phyloP scores from a whole-genome alignment of 2,329 filamentous ascomycete genomes.

The Blumeria graminis region DNA sequence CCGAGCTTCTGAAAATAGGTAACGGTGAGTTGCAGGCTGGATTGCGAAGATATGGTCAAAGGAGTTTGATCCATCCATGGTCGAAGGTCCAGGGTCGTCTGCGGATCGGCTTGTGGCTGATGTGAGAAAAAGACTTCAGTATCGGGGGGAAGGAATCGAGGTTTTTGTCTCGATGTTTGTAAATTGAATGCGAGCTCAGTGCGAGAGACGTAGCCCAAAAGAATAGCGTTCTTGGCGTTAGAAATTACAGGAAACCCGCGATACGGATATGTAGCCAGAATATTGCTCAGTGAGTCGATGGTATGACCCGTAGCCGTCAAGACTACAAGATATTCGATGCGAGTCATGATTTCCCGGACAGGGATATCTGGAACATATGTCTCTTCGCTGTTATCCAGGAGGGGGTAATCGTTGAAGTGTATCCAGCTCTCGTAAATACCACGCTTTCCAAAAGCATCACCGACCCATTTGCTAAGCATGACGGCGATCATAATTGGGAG shows the following conservation, averaged over 20 bases:
- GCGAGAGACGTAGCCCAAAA: slow-evolving; percentile 79
- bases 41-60: slow-evolving; percentile 59
- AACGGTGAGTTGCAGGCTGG: slow-evolving; percentile 61
- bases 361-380: slow-evolving; percentile 76
- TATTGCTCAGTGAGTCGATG: slow-evolving; percentile 49
- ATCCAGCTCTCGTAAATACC: slow-evolving; percentile 99
- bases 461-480: slow-evolving; percentile 96
- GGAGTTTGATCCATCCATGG: slow-evolving; percentile 99
- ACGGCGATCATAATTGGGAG: slow-evolving; percentile 97
- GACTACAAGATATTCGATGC: slow-evolving; percentile 33
- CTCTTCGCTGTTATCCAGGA: slow-evolving; percentile 77
- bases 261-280: slow-evolving; percentile 57
- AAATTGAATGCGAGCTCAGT: slow-evolving; percentile 72
- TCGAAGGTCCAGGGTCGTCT: slow-evolving; percentile 58
- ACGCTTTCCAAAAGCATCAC: slow-evolving; percentile 74
- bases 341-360: slow-evolving; percentile 74
- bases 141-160: slow-evolving; percentile 35
- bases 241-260: slow-evolving; percentile 88
- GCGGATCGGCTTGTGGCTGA: slow-evolving; percentile 56
- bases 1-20: slow-evolving; percentile 90
- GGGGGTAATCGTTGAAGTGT: slow-evolving; percentile 83
- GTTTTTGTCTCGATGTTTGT: slow-evolving; percentile 30
- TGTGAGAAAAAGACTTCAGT: slow-evolving; percentile 70
- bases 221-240: slow-evolving; percentile 38
- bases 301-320: slow-evolving; percentile 53